A percentile compares a stretch with the other conserved stretches of the same genome.
phyloP scores from a whole-genome alignment of 2,329 filamentous ascomycete species.

The Beauveria caledonica region DNA sequence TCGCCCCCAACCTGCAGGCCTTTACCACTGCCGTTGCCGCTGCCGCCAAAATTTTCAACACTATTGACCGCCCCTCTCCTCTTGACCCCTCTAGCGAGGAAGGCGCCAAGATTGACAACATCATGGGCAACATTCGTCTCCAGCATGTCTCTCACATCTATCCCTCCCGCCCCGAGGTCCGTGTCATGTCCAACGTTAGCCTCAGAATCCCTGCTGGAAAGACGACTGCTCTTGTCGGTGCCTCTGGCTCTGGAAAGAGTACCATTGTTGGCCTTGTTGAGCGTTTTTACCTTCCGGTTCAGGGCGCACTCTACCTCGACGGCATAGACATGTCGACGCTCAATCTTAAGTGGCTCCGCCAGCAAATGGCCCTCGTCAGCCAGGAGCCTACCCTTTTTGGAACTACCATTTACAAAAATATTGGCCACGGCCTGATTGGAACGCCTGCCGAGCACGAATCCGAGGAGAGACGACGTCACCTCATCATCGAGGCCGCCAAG shows the following conservation, averaged over 20 bases:
- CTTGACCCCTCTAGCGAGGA: slow-evolving; percentile 64
- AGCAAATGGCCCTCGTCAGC: slow-evolving; percentile 85
- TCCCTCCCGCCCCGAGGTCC: slow-evolving; percentile 82
- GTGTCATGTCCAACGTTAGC: slow-evolving; percentile 76
- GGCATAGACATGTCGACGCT: slow-evolving; percentile 72
- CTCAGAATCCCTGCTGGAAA: slow-evolving; percentile 80
- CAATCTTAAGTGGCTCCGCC: slow-evolving; percentile 84
- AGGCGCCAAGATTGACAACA: slow-evolving; percentile 63
- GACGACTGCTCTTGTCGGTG: slow-evolving; percentile 85
- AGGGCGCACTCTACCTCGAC: slow-evolving; percentile 71
- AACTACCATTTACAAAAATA: slow-evolving; percentile 83
- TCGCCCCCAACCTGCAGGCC: slow-evolving; percentile 77
- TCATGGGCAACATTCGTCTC: slow-evolving; percentile 74
- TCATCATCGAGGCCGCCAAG: slow-evolving; percentile 73
- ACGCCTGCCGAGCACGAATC: slow-evolving; percentile 61
- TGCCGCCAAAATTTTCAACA: slow-evolving; percentile 85
- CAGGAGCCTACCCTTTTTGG: slow-evolving; percentile 90
- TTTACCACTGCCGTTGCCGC: slow-evolving; percentile 79
- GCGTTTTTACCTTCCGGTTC: slow-evolving; percentile 86
- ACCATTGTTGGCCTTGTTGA: slow-evolving; percentile 91
- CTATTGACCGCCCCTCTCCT: slow-evolving; percentile 81
- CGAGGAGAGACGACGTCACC: slow-evolving; percentile 58
- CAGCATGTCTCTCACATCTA: slow-evolving; percentile 87
- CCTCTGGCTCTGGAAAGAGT: slow-evolving; percentile 89
- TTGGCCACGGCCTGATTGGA: slow-evolving; percentile 82